phyloP scores from a whole-genome alignment of 768 basidiomycete species.

The Trametes punicea region DNA sequence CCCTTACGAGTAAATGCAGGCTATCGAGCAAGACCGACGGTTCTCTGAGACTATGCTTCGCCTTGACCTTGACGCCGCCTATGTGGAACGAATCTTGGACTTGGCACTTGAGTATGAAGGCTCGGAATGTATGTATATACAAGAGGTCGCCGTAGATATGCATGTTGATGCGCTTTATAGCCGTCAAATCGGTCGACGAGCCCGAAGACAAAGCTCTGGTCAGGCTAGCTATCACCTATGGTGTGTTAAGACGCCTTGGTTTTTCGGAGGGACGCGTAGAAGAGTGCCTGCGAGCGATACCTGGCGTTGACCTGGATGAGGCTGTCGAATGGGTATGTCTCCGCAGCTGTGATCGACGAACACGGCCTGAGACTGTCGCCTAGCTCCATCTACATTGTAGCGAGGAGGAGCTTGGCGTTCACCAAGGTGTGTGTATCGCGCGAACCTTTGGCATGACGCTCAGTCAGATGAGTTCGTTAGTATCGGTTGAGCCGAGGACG shows the following conservation, averaged over 20 bases:
- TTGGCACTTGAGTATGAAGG: conserved; percentile 40
- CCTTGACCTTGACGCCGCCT: conserved; percentile 57
- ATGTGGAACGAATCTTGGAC: conserved; percentile 59
- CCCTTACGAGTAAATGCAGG: conserved; percentile 37
- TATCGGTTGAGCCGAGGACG: conserved; percentile 4
- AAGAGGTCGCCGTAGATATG: background rate
- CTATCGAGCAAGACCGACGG: conserved; percentile 79
- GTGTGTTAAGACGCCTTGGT: conserved; percentile 73
- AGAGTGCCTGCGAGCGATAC: conserved; percentile 64
- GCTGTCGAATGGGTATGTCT: conserved; percentile 84
- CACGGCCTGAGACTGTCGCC: background rate
- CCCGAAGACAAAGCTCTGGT: conserved; percentile 68
- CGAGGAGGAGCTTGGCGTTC: conserved; percentile 50
- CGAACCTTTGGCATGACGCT: too few relatives aligned
- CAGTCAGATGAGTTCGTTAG: background rate
- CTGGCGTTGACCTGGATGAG: conserved; percentile 76
- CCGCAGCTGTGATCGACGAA: background rate
- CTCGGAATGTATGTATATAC: conserved; percentile 30
- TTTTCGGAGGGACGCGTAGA: conserved; percentile 67
- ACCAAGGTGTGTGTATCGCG: conserved; percentile 32
- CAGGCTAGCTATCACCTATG: conserved; percentile 76
- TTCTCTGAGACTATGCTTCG: conserved; percentile 58
- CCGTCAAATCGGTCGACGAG: conserved; percentile 43
- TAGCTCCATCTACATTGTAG: conserved; percentile 67
- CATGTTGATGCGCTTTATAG: conserved; percentile 22